phyloP scores from a whole-genome alignment of 139 green algal species.

The Picochlorum sp. region DNA sequence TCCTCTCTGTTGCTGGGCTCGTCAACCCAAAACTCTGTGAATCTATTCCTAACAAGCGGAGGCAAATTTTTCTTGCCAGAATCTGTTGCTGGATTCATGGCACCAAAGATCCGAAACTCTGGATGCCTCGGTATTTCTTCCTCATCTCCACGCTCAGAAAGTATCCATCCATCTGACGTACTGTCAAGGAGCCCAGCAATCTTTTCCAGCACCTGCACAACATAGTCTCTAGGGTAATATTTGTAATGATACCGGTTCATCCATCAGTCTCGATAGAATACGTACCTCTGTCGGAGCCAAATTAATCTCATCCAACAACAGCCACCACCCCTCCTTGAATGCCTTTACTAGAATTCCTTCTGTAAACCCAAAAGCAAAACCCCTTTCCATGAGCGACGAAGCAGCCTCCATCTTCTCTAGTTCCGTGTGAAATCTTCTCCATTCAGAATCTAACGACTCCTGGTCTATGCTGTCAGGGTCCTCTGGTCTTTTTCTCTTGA shows the following conservation, averaged over 20 bases:
- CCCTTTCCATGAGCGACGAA: conserved; percentile 53
- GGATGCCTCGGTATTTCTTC: conserved; percentile 64
- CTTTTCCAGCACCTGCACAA: conserved; percentile 50
- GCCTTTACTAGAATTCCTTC: conserved; percentile 86
- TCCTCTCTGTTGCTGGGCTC: conserved; percentile 75
- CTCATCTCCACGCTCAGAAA: conserved; percentile 73
- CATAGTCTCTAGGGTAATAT: conserved; percentile 3
- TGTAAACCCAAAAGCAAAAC: conserved; percentile 89
- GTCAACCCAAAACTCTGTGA: conserved; percentile 90
- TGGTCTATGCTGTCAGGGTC: conserved; percentile 12
- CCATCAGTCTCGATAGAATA: conserved; percentile 1
- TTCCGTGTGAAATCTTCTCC: conserved; percentile 58
- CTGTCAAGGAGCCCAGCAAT: conserved; percentile 83
- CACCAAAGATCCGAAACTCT: conserved; percentile 85
- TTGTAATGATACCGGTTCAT: conserved; percentile 2
- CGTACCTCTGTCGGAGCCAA: conserved; percentile 68
- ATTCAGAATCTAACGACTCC: conserved; percentile 32
- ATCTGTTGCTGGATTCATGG: conserved; percentile 98
- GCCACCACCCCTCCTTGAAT: conserved; percentile 83
- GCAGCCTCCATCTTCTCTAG: conserved; percentile 61
- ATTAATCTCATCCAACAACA: conserved; percentile 97
- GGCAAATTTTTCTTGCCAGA: conserved; percentile 93
- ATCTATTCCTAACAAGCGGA: conserved; percentile 69
- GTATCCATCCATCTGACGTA: conserved; percentile 37
- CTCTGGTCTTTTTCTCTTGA: conserved; percentile 1